Evolutionary conservation across 495 filamentous ascomycete genomes (phyloP).

Genomic region (Aspergillus sclerotioniger): DNA sequence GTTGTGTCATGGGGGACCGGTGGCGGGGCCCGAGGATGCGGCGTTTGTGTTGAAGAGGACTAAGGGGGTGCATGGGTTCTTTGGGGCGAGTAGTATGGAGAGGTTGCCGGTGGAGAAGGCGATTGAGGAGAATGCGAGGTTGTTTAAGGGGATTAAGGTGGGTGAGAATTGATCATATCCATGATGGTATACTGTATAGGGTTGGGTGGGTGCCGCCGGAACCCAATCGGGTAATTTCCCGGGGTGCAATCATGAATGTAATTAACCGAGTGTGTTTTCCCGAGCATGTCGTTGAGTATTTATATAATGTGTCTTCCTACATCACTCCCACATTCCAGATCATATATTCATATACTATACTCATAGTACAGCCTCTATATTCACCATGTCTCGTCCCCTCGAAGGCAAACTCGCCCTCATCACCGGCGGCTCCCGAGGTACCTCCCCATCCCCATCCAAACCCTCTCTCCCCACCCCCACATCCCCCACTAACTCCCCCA

Average conservation of each 20-base stretch:
- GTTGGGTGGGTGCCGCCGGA: slow-evolving; percentile 1
- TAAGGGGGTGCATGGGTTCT: slow-evolving; percentile 66
- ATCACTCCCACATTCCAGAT: slow-evolving; percentile 1
- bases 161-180: neutral
- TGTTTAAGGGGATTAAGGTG: slow-evolving; percentile 52
- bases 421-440: slow-evolving; percentile 75
- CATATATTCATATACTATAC: slow-evolving; percentile 17
- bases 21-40: slow-evolving; percentile 61
- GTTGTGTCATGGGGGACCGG: slow-evolving; percentile 67
- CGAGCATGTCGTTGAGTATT: neutral
- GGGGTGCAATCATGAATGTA: slow-evolving; percentile 1
- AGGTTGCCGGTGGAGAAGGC: slow-evolving; percentile 66
- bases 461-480: slow-evolving; percentile 8
- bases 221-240: slow-evolving; percentile 19
- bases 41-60: slow-evolving; percentile 58
- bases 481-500: slow-evolving; percentile 5
- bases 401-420: slow-evolving; percentile 74
- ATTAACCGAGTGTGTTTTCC: slow-evolving; percentile 15
- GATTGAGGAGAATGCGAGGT: slow-evolving; percentile 57
- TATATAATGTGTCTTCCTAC: neutral
- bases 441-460: slow-evolving; percentile 17
- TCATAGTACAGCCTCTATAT: too few species aligned
- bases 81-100: slow-evolving; percentile 70
- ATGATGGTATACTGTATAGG: neutral
- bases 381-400: slow-evolving; percentile 30